Conservation (phyloP, 2,329 filamentous ascomycete genomes). For the Venturia nashicola region DNA sequence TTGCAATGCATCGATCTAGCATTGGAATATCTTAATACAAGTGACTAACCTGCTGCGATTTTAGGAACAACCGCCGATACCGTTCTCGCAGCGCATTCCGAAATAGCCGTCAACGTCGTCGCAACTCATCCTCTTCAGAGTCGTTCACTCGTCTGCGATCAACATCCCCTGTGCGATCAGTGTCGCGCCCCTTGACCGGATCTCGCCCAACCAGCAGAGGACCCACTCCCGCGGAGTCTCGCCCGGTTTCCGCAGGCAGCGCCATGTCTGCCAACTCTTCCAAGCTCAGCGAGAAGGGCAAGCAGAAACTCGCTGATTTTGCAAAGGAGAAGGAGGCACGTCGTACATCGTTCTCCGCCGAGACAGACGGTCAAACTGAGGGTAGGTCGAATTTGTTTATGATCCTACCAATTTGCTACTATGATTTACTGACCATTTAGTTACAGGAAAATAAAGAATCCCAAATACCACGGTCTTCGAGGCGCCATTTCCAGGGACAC, state of each 20-base stretch:
- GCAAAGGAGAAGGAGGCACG: not conserved
- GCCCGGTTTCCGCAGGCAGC: not conserved
- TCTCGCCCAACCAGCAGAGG: not conserved
- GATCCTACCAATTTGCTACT: not conserved
- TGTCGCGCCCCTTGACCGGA: not conserved
- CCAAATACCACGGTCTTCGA: not conserved
- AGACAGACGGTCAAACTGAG: not conserved
- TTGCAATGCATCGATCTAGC: not conserved
- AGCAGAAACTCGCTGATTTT: not conserved
- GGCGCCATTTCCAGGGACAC: not conserved
- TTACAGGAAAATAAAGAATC: not conserved
- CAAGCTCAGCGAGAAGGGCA: slow-evolving; percentile 1
- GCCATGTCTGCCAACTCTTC: not conserved
- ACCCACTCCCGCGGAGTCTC: not conserved
- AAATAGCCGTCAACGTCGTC: not conserved
- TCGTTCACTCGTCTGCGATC: not conserved
- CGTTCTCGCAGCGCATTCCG: not conserved
- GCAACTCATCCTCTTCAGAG: not conserved
- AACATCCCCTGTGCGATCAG: not conserved
- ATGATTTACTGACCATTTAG: not conserved
- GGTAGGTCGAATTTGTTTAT: not conserved
- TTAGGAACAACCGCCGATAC: not conserved
- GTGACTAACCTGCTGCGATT: not conserved
- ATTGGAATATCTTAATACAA: not conserved
- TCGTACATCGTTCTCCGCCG: not conserved